These are phyloP conservation scores for Pleomassaria siparia DNA, from an alignment of 2,329 filamentous ascomycete species.

Conservation along the genomic window DNA sequence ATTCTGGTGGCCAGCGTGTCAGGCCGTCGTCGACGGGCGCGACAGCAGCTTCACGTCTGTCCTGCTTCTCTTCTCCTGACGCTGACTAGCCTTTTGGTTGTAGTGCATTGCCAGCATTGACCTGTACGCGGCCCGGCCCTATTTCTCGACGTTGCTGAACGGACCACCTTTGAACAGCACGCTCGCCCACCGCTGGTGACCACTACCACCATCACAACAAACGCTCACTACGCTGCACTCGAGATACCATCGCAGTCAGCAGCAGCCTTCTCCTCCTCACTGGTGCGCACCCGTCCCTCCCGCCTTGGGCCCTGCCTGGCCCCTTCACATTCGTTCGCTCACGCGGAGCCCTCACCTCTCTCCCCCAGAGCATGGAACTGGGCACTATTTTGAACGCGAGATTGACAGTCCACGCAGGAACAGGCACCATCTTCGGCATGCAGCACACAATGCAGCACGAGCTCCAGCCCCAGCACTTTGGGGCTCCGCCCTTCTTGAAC, in stretches of 20 bases:
- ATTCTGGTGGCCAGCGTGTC: constrained; percentile 36
- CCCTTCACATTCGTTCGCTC: constrained; percentile 5
- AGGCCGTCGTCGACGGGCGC: constrained; percentile 23
- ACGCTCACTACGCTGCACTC: constrained; percentile 16
- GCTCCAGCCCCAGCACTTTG: constrained; percentile 46
- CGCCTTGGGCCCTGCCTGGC: constrained; percentile 11
- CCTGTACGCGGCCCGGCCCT: constrained; percentile 40
- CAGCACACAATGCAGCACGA: constrained; percentile 47
- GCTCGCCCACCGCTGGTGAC: constrained; percentile 19
- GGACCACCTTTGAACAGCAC: constrained; percentile 29
- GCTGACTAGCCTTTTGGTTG: constrained; percentile 32
- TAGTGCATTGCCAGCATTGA: constrained; percentile 44
- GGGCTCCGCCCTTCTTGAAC: constrained; percentile 52
- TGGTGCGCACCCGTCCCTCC: constrained; percentile 37
- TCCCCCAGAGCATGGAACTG: constrained; percentile 39
- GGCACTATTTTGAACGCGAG: constrained; percentile 47
- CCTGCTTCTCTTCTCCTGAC: constrained; percentile 15
- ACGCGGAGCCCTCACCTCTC: constrained; percentile 15
- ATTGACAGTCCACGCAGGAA: constrained; percentile 43
- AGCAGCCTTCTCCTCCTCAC: constrained; percentile 17
- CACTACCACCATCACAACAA: background rate
- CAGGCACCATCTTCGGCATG: constrained; percentile 41
- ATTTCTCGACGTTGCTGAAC: constrained; percentile 29
- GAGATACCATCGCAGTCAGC: constrained; percentile 28
- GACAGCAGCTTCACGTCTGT: constrained; percentile 12